Evolutionary conservation across 257 asterid genomes (phyloP).

Genomic region (Fraxinus cuspidata): DNA sequence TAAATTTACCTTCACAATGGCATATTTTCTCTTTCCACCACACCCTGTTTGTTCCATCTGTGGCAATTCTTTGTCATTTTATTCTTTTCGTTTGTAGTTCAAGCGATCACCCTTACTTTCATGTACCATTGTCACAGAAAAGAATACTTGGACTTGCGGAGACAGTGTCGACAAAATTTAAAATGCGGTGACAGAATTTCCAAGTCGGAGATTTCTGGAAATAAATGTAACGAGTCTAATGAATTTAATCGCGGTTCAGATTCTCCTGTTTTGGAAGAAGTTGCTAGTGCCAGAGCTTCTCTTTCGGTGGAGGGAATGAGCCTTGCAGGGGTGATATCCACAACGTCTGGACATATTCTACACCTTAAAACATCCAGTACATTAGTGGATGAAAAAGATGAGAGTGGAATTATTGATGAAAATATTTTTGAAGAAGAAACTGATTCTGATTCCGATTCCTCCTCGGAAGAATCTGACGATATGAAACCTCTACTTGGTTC

Average conservation of each 20-base stretch:
- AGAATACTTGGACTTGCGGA: slow-evolving; percentile 65
- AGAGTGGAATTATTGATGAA: slow-evolving; percentile 36
- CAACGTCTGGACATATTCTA: slow-evolving; percentile 2
- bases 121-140: slow-evolving; percentile 44
- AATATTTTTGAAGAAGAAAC: slow-evolving; percentile 51
- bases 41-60: neutral
- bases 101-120: slow-evolving; percentile 7
- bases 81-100: slow-evolving; percentile 7
- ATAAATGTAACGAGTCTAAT: slow-evolving; percentile 30
- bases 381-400: slow-evolving; percentile 39
- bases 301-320: slow-evolving; percentile 37
- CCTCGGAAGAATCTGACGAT: slow-evolving; percentile 60
- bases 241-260: slow-evolving; percentile 50
- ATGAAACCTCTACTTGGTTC: slow-evolving; percentile 50
- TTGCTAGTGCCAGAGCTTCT: slow-evolving; percentile 45
- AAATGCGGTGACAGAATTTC: slow-evolving; percentile 46
- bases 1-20: slow-evolving; percentile 25
- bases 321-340: slow-evolving; percentile 30
- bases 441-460: slow-evolving; percentile 58
- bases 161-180: slow-evolving; percentile 59
- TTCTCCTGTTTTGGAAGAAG: slow-evolving; percentile 53
- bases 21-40: neutral
- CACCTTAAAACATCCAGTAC: slow-evolving; percentile 28
- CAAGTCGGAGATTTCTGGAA: slow-evolving; percentile 40
- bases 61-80: neutral